A percentile compares a stretch with the other conserved stretches of the same genome.
Evolutionary conservation across 2,329 filamentous ascomycete genomes (phyloP).

Genomic region (Penicillium sp.): DNA sequence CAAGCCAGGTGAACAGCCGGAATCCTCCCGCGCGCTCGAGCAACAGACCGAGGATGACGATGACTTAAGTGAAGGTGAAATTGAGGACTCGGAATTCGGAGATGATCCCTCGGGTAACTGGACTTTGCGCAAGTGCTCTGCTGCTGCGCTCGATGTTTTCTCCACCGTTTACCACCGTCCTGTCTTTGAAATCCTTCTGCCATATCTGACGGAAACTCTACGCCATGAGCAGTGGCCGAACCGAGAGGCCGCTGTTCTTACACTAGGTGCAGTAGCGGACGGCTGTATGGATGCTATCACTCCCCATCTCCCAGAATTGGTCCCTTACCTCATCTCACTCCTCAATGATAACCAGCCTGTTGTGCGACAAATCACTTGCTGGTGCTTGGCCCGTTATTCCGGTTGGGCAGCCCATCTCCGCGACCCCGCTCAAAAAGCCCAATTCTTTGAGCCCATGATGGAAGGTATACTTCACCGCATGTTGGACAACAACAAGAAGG

Average conservation of each 20-base stretch:
- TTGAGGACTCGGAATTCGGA: slow-evolving; percentile 69
- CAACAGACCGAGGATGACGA: slow-evolving; percentile 57
- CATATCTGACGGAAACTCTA: slow-evolving; percentile 86
- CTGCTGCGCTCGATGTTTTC: slow-evolving; percentile 90
- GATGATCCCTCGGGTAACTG: slow-evolving; percentile 84
- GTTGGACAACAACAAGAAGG: slow-evolving; percentile 96
- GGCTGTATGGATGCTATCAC: slow-evolving; percentile 88
- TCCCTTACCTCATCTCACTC: slow-evolving; percentile 84
- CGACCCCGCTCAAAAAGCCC: slow-evolving; percentile 63
- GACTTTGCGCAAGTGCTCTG: slow-evolving; percentile 96
- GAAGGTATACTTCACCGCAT: slow-evolving; percentile 91
- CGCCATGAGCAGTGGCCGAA: slow-evolving; percentile 87
- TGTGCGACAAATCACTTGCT: slow-evolving; percentile 94
- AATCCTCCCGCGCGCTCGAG: slow-evolving; percentile 42
- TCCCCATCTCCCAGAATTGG: slow-evolving; percentile 84
- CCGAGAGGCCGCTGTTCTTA: slow-evolving; percentile 89
- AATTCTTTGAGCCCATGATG: slow-evolving; percentile 94
- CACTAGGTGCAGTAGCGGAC: slow-evolving; percentile 89
- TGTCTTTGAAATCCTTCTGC: slow-evolving; percentile 88
- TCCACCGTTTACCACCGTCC: slow-evolving; percentile 82
- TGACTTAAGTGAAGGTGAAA: slow-evolving; percentile 82
- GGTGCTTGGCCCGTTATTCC: slow-evolving; percentile 92
- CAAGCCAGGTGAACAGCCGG: slow-evolving; percentile 40
- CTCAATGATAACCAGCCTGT: slow-evolving; percentile 83
- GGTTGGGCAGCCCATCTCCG: slow-evolving; percentile 80